Evolutionary conservation across 805 yeast species (phyloP).

Genomic region (Kodamaea sagamina): DNA sequence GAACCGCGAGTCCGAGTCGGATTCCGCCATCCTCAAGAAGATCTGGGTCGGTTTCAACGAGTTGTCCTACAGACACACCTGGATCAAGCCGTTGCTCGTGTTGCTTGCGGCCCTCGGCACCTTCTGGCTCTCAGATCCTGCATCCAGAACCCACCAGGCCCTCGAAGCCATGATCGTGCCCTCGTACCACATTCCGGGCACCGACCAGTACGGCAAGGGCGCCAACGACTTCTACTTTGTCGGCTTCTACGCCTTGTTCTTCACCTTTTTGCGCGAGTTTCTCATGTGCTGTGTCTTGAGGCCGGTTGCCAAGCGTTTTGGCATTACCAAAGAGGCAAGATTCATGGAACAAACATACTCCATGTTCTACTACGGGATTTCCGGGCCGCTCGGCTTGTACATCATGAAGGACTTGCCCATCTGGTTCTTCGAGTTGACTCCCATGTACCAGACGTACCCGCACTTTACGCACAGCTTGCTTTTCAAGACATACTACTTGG

Average conservation of each 20-base stretch:
- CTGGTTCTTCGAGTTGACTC: constrained; percentile 86
- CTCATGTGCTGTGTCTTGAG: constrained; percentile 76
- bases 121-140: constrained; percentile 59
- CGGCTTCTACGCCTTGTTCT: constrained; percentile 75
- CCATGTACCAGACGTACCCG: constrained; percentile 81
- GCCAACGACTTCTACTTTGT: constrained; percentile 78
- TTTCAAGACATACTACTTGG: constrained; percentile 80
- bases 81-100: constrained; percentile 67
- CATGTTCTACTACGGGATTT: constrained; percentile 71
- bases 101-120: constrained; percentile 41
- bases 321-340: constrained; percentile 58
- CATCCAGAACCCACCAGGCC: constrained; percentile 54
- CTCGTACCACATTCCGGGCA: constrained; percentile 62
- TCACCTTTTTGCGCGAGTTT: constrained; percentile 90
- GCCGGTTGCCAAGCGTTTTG: constrained; percentile 64
- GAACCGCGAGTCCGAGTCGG: constrained; percentile 33
- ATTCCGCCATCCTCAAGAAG: constrained; percentile 56
- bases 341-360: constrained; percentile 94
- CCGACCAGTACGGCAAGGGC: constrained; percentile 86
- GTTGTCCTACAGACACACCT: constrained; percentile 59
- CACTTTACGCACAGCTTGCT: constrained; percentile 69
- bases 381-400: constrained; percentile 86
- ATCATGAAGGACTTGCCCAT: constrained; percentile 79
- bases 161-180: constrained; percentile 63
- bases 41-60: constrained; percentile 61